phyloP scores from a whole-genome alignment of 768 basidiomycete genomes.

The Russula lepida region DNA sequence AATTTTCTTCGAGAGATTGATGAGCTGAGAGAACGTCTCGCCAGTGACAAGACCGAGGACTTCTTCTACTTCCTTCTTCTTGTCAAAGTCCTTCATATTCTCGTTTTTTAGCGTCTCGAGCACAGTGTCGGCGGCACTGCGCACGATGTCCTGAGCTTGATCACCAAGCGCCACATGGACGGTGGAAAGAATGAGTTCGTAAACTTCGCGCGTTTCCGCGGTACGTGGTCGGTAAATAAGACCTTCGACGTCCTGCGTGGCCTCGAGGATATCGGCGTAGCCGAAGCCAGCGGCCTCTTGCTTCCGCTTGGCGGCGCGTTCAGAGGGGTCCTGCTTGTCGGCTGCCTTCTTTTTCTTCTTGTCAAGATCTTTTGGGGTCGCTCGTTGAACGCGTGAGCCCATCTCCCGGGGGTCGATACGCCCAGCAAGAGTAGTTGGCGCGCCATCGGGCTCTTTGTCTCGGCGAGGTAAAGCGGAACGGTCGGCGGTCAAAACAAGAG shows the following conservation, averaged over 20 bases:
- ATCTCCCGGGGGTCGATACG: conserved; percentile 85
- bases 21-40: conserved; percentile 75
- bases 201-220: conserved; percentile 88
- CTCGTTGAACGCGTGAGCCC: conserved; percentile 82
- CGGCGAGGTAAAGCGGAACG: conserved; percentile 70
- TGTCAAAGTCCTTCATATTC: conserved; percentile 89
- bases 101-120: conserved; percentile 86
- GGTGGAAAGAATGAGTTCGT: conserved; percentile 79
- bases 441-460: conserved; percentile 95
- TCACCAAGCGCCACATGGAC: conserved; percentile 85
- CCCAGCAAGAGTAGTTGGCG: conserved; percentile 86
- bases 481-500: conserved; percentile 90
- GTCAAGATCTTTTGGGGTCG: conserved; percentile 79
- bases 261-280: conserved; percentile 88
- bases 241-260: conserved; percentile 89
- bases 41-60: conserved; percentile 57
- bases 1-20: conserved; percentile 85
- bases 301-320: conserved; percentile 51
- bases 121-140: conserved; percentile 89
- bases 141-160: conserved; percentile 92
- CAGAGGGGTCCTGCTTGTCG: conserved; percentile 48
- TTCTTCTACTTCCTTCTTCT: conserved; percentile 88
- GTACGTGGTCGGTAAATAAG: conserved; percentile 89
- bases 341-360: conserved; percentile 89
- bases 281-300: conserved; percentile 61